Percentiles rank a stretch among this genome's conserved stretches.
phyloP scores from a whole-genome alignment of 305 asterid species.

The Euphrasia arctica region DNA sequence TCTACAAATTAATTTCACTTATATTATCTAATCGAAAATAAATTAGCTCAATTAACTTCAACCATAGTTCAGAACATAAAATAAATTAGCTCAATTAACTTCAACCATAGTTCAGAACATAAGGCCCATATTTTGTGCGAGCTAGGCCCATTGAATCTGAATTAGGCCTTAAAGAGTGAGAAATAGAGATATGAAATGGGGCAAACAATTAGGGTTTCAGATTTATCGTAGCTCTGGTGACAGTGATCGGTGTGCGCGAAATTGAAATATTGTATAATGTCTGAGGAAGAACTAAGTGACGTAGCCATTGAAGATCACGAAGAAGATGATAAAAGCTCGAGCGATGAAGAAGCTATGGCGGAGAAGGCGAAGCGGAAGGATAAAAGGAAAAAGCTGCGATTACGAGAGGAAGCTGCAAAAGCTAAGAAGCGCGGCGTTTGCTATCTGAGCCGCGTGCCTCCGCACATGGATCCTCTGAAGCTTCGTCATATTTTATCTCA shows the following conservation, averaged over 20 bases:
- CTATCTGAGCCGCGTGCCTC: conserved; percentile 80
- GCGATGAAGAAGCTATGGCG: conserved; percentile 12
- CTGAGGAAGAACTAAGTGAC: conserved; percentile 49
- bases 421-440: conserved; percentile 75
- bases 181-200: no score
- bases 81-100: no score
- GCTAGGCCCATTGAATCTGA: no score
- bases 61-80: no score
- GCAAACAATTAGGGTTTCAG: no score
- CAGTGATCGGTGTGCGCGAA: background rate
- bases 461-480: conserved; percentile 76
- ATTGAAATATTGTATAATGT: conserved; percentile 33
- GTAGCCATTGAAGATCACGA: conserved; percentile 22
- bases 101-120: no score
- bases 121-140: no score
- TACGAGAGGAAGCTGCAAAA: conserved; percentile 46
- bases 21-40: no score
- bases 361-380: conserved; percentile 29
- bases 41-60: no score
- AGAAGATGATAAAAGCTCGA: conserved; percentile 29
- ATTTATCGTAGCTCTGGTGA: background rate
- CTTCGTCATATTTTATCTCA: conserved; percentile 76
- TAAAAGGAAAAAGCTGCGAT: conserved; percentile 47
- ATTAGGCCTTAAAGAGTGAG: no score
- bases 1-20: no score